A percentile compares a stretch with the other conserved stretches of the same genome.
These are phyloP conservation scores for Pedinophyceae sp. DNA, from an alignment of 139 green algal genomes.

Conservation along the genomic window DNA sequence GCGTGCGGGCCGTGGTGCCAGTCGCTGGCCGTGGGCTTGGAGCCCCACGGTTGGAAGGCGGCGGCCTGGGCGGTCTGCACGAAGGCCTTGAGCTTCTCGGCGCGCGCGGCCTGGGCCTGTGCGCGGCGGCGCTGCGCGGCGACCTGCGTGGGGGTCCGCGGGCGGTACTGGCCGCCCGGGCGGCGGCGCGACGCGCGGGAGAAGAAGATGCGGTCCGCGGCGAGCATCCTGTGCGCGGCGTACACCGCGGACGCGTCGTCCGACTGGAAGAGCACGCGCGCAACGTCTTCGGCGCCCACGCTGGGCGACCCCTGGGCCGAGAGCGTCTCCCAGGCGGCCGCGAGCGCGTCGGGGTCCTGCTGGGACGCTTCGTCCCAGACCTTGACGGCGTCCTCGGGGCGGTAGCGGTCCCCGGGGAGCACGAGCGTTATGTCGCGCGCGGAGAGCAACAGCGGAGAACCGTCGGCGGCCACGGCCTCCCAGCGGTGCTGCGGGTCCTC, in stretches of 20 bases:
- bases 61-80: conserved; percentile 5
- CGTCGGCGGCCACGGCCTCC: too few relatives aligned
- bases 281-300: conserved; percentile 12
- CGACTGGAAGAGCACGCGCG: conserved; percentile 22
- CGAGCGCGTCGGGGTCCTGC: background rate
- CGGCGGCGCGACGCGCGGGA: conserved; percentile 21
- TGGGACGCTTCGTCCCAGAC: background rate
- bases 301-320: background rate
- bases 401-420: background rate
- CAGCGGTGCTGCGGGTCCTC: too few relatives aligned
- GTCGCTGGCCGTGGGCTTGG: conserved; percentile 2
- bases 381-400: background rate
- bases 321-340: background rate
- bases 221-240: conserved; percentile 36
- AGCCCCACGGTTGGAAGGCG: background rate
- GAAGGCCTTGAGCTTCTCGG: conserved; percentile 7
- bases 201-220: conserved; percentile 42
- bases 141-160: conserved; percentile 13
- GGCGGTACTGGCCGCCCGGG: conserved; percentile 20
- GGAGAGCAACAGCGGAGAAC: too few relatives aligned
- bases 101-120: background rate
- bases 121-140: background rate
- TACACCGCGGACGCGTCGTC: conserved; percentile 10
- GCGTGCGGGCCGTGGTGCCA: conserved; percentile 27
- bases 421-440: background rate